These are phyloP conservation scores for Cladobotryum protrusum DNA, from an alignment of 2,329 filamentous ascomycete genomes.

Conservation along the genomic window DNA sequence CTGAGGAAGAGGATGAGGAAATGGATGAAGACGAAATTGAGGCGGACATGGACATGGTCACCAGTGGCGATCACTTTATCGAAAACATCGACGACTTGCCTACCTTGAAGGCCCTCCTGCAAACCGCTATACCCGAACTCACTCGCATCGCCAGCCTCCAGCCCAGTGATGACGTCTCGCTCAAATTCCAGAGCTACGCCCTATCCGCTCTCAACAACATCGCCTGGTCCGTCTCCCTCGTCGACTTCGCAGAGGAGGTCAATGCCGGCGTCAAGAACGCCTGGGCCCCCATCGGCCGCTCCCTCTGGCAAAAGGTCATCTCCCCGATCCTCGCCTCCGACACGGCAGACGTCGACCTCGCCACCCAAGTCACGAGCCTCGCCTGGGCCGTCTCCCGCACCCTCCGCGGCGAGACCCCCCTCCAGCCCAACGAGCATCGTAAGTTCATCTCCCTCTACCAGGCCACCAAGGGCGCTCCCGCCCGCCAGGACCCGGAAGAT, in stretches of 20 bases:
- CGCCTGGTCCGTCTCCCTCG: slow-evolving; percentile 57
- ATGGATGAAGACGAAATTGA: slow-evolving; percentile 53
- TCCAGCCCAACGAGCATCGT: slow-evolving; percentile 48
- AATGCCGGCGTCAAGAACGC: slow-evolving; percentile 45
- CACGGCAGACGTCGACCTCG: slow-evolving; percentile 55
- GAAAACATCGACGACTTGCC: slow-evolving; percentile 45
- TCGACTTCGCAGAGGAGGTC: slow-evolving; percentile 51
- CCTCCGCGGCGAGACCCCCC: slow-evolving; percentile 40
- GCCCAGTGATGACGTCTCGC: slow-evolving; percentile 34
- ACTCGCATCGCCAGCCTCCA: slow-evolving; percentile 40
- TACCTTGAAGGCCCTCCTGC: slow-evolving; percentile 40
- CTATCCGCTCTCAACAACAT: slow-evolving; percentile 61
- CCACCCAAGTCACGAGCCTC: slow-evolving; percentile 57
- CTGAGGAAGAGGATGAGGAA: slow-evolving; percentile 41
- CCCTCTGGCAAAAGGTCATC: slow-evolving; percentile 53
- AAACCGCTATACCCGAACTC: slow-evolving; percentile 35
- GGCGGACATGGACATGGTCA: slow-evolving; percentile 60
- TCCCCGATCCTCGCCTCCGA: slow-evolving; percentile 52
- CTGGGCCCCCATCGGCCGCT: slow-evolving; percentile 48
- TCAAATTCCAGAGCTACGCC: slow-evolving; percentile 46
- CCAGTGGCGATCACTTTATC: slow-evolving; percentile 40
- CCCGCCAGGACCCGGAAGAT: slow-evolving; percentile 34
- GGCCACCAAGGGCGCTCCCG: slow-evolving; percentile 40
- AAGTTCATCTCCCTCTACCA: slow-evolving; percentile 62
- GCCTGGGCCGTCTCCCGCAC: slow-evolving; percentile 59